These are phyloP conservation scores for Leucocoprinus leucothites DNA, from an alignment of 768 basidiomycete genomes.

Conservation along the genomic window DNA sequence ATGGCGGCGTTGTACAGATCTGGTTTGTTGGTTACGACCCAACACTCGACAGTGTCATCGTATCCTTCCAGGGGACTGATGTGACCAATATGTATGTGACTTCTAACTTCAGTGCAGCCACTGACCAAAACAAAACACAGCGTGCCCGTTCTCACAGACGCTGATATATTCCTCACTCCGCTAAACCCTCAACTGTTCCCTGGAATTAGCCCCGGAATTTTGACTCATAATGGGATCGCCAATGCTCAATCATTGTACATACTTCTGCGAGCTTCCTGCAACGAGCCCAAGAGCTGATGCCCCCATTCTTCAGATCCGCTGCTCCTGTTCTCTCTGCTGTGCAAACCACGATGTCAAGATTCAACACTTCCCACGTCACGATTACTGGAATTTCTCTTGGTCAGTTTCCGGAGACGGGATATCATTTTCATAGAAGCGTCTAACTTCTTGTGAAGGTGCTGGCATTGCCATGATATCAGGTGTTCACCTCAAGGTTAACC, in stretches of 20 bases:
- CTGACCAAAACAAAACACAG: slow-evolving; percentile 17
- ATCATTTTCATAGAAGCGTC: not conserved
- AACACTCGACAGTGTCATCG: slow-evolving; percentile 32
- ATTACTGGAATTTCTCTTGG: slow-evolving; percentile 44
- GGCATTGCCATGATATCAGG: slow-evolving; percentile 44
- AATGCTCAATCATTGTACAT: slow-evolving; percentile 25
- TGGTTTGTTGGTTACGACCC: slow-evolving; percentile 46
- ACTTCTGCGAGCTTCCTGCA: not conserved
- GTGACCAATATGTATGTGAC: slow-evolving; percentile 28
- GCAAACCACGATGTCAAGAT: slow-evolving; percentile 28
- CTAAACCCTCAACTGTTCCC: slow-evolving; percentile 41
- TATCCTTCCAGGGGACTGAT: slow-evolving; percentile 33
- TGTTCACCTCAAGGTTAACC: slow-evolving; percentile 47
- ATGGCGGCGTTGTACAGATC: slow-evolving; percentile 38
- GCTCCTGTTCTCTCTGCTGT: slow-evolving; percentile 39
- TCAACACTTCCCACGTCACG: slow-evolving; percentile 31
- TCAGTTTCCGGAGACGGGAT: slow-evolving; percentile 9
- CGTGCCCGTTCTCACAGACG: slow-evolving; percentile 35
- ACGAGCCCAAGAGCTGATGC: too few relatives aligned
- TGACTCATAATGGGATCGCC: slow-evolving; percentile 43
- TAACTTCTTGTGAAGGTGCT: slow-evolving; percentile 30
- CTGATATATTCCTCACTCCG: slow-evolving; percentile 27
- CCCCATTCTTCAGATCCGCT: slow-evolving; percentile 30
- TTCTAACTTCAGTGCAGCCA: not conserved
- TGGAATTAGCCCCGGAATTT: slow-evolving; percentile 32